Evolutionary conservation across 495 filamentous ascomycete genomes (phyloP), one percentile per base, ranked within the genome.

Genomic region (Penicillium herquei): DNA sequence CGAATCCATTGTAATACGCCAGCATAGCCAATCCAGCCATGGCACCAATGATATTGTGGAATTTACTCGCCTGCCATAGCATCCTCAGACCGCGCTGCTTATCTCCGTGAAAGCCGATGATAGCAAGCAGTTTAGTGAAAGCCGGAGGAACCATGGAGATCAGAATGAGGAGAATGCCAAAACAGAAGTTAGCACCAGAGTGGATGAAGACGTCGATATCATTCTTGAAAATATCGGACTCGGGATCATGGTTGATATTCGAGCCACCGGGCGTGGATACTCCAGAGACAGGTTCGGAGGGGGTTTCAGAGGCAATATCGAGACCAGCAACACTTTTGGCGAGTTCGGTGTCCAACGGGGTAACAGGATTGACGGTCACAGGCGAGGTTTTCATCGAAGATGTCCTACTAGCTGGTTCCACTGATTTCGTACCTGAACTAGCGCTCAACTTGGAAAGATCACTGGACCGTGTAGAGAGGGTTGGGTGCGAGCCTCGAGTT

Each of bases 101-200:
- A 68, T 98, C 93, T 12, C 94, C 94, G 59, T 82, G 86, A 68
- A 98, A 97, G 11, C 95, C 95, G 41, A 97, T 90, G 51, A 97
- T 87, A 54, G 84, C 88, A 17, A 98, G 80, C 4, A 98, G 80
- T 53, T 83, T 88, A 51, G 81, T 84, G 69, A 98, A 95, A 7
- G 91, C 85, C 0, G 94, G 94, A 0, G 94, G 95, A 0, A 98
- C 82, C 80, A 97, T 89, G 30, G 90, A 91, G 13, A 98, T 84
- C 35, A 98, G 76, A 3, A 97, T 73, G 1, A 94, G 80, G 0
- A 98, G 78, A 37, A 95, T 78, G 10, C 94, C 94, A 55, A 92
- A 97, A 62, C 91, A 96, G 62, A 96, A 87, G 59, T 88, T 92
- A 5, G 86, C 81, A 2, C 92, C 93, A 4, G 91, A 92, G 64